A percentile compares a stretch with the other conserved stretches of the same genome.
These are phyloP conservation scores for Metschnikowia vanudenii DNA, from an alignment of 805 yeast species.

Conservation along the genomic window DNA sequence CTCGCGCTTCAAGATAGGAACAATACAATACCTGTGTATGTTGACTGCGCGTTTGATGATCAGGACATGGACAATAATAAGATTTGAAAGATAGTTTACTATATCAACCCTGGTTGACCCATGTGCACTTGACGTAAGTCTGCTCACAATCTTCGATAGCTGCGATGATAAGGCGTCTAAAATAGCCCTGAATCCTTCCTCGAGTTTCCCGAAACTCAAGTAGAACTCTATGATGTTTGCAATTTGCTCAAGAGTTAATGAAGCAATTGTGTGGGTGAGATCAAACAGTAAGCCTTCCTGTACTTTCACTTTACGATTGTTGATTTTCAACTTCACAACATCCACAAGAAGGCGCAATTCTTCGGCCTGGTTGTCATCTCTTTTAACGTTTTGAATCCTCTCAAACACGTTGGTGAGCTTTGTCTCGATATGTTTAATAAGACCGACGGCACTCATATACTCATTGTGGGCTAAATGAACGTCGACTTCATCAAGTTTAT, in stretches of 20 bases:
- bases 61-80: slow-evolving; percentile 39
- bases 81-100: slow-evolving; percentile 39
- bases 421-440: slow-evolving; percentile 37
- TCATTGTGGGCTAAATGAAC: slow-evolving; percentile 61
- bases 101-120: slow-evolving; percentile 45
- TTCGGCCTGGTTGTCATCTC: slow-evolving; percentile 19
- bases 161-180: slow-evolving; percentile 35
- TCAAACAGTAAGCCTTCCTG: slow-evolving; percentile 39
- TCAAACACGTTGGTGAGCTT: slow-evolving; percentile 31
- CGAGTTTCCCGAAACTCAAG: slow-evolving; percentile 34
- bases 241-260: slow-evolving; percentile 30
- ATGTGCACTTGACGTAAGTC: slow-evolving; percentile 38
- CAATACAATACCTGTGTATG: slow-evolving; percentile 54
- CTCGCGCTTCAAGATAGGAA: slow-evolving; percentile 29
- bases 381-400: slow-evolving; percentile 18
- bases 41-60: slow-evolving; percentile 48
- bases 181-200: slow-evolving; percentile 35
- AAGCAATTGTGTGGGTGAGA: slow-evolving; percentile 33
- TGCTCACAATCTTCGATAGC: slow-evolving; percentile 31
- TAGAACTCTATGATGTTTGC: slow-evolving; percentile 36
- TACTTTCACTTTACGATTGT: slow-evolving; percentile 36
- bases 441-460: slow-evolving; percentile 46
- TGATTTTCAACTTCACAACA: slow-evolving; percentile 41
- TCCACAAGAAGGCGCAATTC: slow-evolving; percentile 36
- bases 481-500: slow-evolving; percentile 66